A percentile compares a stretch with the other conserved stretches of the same genome.
Evolutionary conservation across 2,329 filamentous ascomycete genomes (phyloP).

Genomic region (Cordyceps cateniannulata): DNA sequence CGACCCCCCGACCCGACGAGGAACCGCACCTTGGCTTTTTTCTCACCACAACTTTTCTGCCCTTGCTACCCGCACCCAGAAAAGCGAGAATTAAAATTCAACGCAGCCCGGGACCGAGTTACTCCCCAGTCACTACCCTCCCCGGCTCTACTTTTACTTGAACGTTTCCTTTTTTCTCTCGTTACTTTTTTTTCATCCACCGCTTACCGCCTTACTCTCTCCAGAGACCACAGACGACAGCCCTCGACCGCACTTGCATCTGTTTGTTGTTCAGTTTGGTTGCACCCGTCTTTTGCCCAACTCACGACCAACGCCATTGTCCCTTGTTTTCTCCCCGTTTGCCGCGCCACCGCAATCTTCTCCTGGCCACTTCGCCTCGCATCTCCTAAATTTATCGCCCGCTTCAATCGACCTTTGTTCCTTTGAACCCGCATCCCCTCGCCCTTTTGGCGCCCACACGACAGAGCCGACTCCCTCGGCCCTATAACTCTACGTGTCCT

Average conservation of each 20-base stretch:
- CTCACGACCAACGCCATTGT: conserved; percentile 1
- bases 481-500: conserved; percentile 1
- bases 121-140: conserved; percentile 2
- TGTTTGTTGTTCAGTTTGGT: conserved; percentile 10
- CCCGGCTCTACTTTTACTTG: not conserved
- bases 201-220: not conserved
- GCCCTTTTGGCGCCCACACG: not conserved
- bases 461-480: conserved; percentile 4
- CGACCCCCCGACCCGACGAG: not conserved
- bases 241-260: not conserved
- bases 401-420: not conserved
- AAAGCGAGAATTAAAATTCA: conserved; percentile 1
- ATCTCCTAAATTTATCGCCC: not conserved
- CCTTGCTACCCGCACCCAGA: not conserved
- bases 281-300: not conserved
- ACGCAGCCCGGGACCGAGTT: not conserved
- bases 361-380: not conserved
- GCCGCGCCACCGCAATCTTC: conserved; percentile 1
- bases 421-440: not conserved
- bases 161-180: not conserved
- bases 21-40: conserved; percentile 3
- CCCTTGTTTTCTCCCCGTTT: conserved; percentile 3
- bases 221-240: not conserved
- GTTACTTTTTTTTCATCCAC: not conserved
- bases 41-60: conserved; percentile 2